Evolutionary conservation across 1,139 yeast genomes (phyloP), one percentile per base, ranked within the genome.

Genomic region (Yamadazyma atmosphaerica): DNA sequence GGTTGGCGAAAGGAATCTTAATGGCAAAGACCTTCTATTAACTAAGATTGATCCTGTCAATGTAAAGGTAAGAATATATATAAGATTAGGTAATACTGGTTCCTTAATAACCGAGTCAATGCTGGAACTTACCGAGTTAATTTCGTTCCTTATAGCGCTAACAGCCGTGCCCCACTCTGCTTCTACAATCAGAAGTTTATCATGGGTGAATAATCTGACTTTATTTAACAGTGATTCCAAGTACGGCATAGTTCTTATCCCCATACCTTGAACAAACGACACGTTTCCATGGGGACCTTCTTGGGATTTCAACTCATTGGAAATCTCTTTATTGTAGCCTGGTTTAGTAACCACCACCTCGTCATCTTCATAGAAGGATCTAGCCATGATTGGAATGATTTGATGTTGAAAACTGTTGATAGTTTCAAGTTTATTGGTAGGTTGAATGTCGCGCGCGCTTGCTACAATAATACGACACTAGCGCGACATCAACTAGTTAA

Each of bases 31-130:
- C 46, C 74, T 65, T 43, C 64, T 71, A 45, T 71, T 68, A 13
- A 68, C 77, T 29, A 77, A 46, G 42, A 81, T 75, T 3, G 84
- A 77, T 9, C 85, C 83, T 1, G 79, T 55, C 44, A 81, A 69
- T 3, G 81, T 60, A 3, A 72, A 63, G 1, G 86, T 79, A 35
- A 81, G 61, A 4, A 80, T 74, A 49, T 76, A 76, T 35, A 80
- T 70, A 34, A 72, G 56, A 39, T 66, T 65, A 14, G 86, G 86
- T 42, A 81, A 68, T 2, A 77, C 61, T 3, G 80, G 79, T 40
- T 72, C 77, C 37, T 57, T 55, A 28, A 71, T 56, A 19, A 61
- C 32, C 3, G 56, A 39, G 15, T 55, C 41, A 30, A 65, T 51
- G 27, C 55, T 56, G n/a, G 46, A 36, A 28, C 56, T 48, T 6